These are phyloP conservation scores for Bruguiera sexangula DNA, from an alignment of 345 rosid genomes.

Conservation along the genomic window DNA sequence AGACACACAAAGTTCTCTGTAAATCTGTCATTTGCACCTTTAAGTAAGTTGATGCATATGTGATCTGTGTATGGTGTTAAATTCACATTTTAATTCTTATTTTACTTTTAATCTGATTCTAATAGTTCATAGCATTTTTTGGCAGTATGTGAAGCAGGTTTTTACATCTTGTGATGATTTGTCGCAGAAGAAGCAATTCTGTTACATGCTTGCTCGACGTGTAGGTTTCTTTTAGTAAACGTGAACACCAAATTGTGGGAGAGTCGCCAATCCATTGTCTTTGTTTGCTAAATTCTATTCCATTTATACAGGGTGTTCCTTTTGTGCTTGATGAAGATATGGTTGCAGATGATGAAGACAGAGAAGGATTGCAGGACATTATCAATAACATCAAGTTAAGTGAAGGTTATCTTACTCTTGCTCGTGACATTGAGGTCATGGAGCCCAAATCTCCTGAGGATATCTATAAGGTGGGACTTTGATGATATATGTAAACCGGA, in stretches of 20 bases:
- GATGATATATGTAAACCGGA: background rate
- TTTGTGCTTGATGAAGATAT: slow-evolving; percentile 70
- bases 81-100: background rate
- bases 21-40: background rate
- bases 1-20: background rate
- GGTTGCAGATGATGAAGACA: slow-evolving; percentile 57
- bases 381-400: slow-evolving; percentile 71
- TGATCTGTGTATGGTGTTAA: background rate
- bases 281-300: slow-evolving; percentile 13
- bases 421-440: slow-evolving; percentile 99
- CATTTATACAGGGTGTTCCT: slow-evolving; percentile 54
- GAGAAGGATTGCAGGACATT: slow-evolving; percentile 70
- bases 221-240: slow-evolving; percentile 42
- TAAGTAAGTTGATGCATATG: slow-evolving; percentile 1
- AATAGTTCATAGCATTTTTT: slow-evolving; percentile 1
- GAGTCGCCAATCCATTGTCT: background rate
- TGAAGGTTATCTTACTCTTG: slow-evolving; percentile 92
- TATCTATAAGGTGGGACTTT: slow-evolving; percentile 72
- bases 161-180: slow-evolving; percentile 70
- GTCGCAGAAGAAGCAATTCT: slow-evolving; percentile 73
- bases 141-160: slow-evolving; percentile 75
- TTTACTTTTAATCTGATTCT: slow-evolving; percentile 1
- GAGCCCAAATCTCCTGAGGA: slow-evolving; percentile 97
- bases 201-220: slow-evolving; percentile 86
- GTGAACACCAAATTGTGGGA: background rate